Evolutionary conservation across 2,329 filamentous ascomycete species (phyloP).

Genomic region (Cladosporium sp.): DNA sequence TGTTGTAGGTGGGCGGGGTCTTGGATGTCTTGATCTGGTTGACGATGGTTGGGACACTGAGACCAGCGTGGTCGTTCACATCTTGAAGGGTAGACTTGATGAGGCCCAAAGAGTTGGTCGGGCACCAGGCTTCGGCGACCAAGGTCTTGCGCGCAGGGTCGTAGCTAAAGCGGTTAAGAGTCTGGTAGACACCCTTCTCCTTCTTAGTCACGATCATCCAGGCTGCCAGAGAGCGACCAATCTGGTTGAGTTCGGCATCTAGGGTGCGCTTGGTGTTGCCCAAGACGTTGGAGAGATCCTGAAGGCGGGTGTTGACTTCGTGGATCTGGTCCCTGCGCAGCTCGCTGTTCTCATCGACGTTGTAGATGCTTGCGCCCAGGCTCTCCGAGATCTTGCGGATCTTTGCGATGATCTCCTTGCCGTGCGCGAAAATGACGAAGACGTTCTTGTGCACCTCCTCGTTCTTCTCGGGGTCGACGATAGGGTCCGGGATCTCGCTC

Average conservation of each 20-base stretch:
- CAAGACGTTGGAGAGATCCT: constrained; percentile 88
- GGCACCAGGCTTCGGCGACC: constrained; percentile 97
- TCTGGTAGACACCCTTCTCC: constrained; percentile 96
- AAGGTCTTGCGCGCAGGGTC: constrained; percentile 93
- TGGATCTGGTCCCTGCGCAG: constrained; percentile 93
- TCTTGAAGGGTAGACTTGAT: constrained; percentile 95
- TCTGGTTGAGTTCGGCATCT: constrained; percentile 89
- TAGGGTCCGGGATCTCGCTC: constrained; percentile 91
- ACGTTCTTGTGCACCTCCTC: constrained; percentile 95
- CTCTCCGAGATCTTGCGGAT: constrained; percentile 99
- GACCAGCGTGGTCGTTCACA: constrained; percentile 90
- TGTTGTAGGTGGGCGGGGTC: constrained; percentile 94
- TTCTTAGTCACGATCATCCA: constrained; percentile 99
- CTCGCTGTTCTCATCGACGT: constrained; percentile 96
- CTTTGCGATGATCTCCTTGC: constrained; percentile 97
- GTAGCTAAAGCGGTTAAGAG: constrained; percentile 94
- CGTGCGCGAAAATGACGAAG: constrained; percentile 98
- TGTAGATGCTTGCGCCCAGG: constrained; percentile 92
- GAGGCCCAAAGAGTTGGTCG: constrained; percentile 82
- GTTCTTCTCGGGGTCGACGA: constrained; percentile 89
- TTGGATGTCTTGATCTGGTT: constrained; percentile 97
- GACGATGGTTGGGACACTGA: constrained; percentile 97
- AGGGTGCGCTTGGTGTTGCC: constrained; percentile 94
- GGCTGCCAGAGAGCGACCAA: constrained; percentile 85
- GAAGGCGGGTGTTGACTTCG: constrained; percentile 91